Percentiles rank a stretch among this genome's conserved stretches.
These are phyloP conservation scores for Solanum gandarillasii DNA, from an alignment of 257 asterid genomes.

Conservation along the genomic window DNA sequence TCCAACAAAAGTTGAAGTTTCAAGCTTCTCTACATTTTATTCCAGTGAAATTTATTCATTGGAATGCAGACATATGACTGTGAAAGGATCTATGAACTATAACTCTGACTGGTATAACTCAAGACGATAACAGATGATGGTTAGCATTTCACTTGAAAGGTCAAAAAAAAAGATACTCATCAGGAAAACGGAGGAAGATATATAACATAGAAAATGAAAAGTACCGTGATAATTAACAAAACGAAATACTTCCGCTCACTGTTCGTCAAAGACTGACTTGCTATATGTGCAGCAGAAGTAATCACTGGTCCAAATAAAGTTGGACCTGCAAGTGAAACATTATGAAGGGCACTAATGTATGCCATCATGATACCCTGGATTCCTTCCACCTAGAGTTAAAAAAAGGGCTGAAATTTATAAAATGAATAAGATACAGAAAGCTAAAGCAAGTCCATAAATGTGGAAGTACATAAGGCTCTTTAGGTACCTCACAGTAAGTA, in stretches of 20 bases:
- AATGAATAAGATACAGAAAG: neutral
- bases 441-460: neutral
- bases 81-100: neutral
- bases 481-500: slow-evolving; percentile 66
- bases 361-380: slow-evolving; percentile 79
- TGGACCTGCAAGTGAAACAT: slow-evolving; percentile 96
- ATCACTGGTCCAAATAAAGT: slow-evolving; percentile 89
- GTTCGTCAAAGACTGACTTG: slow-evolving; percentile 66
- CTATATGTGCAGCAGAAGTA: slow-evolving; percentile 75
- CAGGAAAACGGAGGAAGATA: neutral
- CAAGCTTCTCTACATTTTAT: neutral
- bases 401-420: neutral
- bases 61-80: neutral
- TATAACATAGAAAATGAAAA: neutral
- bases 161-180: neutral
- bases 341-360: slow-evolving; percentile 76
- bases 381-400: slow-evolving; percentile 70
- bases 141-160: neutral
- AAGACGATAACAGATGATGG: neutral
- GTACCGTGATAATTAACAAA: slow-evolving; percentile 89
- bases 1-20: neutral
- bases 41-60: neutral
- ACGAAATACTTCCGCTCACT: slow-evolving; percentile 66
- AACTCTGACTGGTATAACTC: neutral
- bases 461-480: neutral